Evolutionary conservation across 2,329 filamentous ascomycete species (phyloP).

Genomic region (Aspergillus tanneri): DNA sequence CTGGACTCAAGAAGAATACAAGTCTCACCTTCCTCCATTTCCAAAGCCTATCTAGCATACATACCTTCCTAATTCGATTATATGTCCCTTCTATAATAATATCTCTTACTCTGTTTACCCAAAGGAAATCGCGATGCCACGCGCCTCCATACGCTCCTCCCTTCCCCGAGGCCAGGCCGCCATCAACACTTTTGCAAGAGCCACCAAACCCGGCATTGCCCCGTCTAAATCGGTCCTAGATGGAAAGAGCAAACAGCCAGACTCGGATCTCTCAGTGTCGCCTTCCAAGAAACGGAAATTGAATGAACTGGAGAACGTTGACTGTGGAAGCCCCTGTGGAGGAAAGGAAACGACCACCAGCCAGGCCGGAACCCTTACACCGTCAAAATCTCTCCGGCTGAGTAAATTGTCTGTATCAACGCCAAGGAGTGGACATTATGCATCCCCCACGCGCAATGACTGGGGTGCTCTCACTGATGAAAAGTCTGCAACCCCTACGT

Average conservation of each 20-base stretch:
- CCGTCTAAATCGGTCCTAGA: slow-evolving; percentile 2
- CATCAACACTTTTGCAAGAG: slow-evolving; percentile 46
- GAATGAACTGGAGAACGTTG: slow-evolving; percentile 35
- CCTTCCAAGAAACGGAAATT: slow-evolving; percentile 45
- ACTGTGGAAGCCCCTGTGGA: slow-evolving; percentile 19
- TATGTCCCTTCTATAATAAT: slow-evolving; percentile 13
- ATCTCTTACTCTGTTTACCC: slow-evolving; percentile 11
- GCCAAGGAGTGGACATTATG: slow-evolving; percentile 32
- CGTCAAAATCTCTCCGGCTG: slow-evolving; percentile 37
- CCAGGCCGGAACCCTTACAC: slow-evolving; percentile 25
- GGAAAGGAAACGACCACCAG: slow-evolving; percentile 5
- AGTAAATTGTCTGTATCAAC: slow-evolving; percentile 34
- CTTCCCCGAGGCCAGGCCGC: slow-evolving; percentile 39
- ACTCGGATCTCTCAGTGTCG: slow-evolving; percentile 29
- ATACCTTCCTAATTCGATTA: slow-evolving; percentile 6
- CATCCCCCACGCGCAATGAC: slow-evolving; percentile 14
- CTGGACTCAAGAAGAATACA: no score
- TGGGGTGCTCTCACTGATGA: neutral
- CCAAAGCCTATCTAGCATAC: slow-evolving; percentile 7
- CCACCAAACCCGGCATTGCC: slow-evolving; percentile 42
- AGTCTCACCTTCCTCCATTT: slow-evolving; percentile 7
- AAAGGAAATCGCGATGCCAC: slow-evolving; percentile 32
- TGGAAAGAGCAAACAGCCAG: slow-evolving; percentile 33
- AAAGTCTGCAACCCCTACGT: slow-evolving; percentile 14
- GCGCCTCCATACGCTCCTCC: slow-evolving; percentile 29